Base-by-base conservation (phyloP, 352 stramenopile genomes). In the Elongisporangium anandrum region DNA sequence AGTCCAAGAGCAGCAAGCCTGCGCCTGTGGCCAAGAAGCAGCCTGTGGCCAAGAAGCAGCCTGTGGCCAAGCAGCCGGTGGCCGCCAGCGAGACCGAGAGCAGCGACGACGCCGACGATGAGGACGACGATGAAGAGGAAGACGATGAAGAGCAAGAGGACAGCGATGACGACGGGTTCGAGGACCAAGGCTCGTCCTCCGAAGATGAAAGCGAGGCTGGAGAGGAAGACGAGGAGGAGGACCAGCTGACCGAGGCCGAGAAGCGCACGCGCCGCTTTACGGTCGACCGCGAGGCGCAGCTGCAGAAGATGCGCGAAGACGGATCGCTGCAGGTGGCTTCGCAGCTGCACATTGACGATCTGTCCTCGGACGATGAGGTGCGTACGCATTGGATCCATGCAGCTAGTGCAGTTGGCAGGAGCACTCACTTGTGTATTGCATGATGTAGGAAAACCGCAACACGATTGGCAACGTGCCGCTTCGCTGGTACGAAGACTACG, bases 401-500 rank as follows among this genome's bases (percentile, higher is more conserved):
- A 51, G 17, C 47, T 51, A 22, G 9, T 22, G 17, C 47, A n/a
- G n/a, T n/a, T n/a, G n/a, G n/a, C n/a, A 7, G 47, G 47, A 22
- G 3, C 3, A 41, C 16, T 48, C 10, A 38, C 15, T 61, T 6
- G 53, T 22, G n/a, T 19, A 41, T 47, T 51, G 22, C 15, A 19
- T 54, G 3, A 16, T 38, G 53, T 73, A 96, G 65, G 96, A 98
- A 64, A 91, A 79, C 57, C 65, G 84, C 51, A 99, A 99, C 81
- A 98, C 96, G 22, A 99, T 99, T 62, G 97, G 97, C 53, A 97
- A 98, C 66, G 97, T 99, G 39, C 97, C 98, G 20, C 79, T 99
- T 9, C 97, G 99, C 57, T 99, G 97, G 98, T 99, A 99, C 66
- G 97, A 99, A 60, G 97, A 99, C 57, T 99, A 99, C 70, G 96